Evolutionary conservation across 164 flowering plant species (phyloP).

Genomic region (Chloranthus sessilifolius): DNA sequence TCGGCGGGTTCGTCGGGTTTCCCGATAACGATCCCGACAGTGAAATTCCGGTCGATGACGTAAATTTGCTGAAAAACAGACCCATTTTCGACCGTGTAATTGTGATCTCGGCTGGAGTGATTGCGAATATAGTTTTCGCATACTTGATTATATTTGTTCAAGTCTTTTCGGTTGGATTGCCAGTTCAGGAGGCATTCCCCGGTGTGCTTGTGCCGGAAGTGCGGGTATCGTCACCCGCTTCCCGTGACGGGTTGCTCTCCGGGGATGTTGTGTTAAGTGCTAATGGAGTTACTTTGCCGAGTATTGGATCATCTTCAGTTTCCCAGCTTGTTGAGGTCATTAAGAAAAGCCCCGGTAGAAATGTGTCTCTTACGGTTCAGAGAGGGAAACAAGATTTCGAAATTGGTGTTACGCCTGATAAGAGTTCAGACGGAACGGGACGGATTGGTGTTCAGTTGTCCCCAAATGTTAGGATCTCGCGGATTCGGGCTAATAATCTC

Average conservation of each 20-base stretch:
- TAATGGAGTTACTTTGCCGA: conserved; percentile 53
- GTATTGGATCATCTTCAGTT: conserved; percentile 47
- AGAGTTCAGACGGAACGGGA: conserved; percentile 76
- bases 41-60: conserved; percentile 83
- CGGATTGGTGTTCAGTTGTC: conserved; percentile 87
- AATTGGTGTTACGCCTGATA: conserved; percentile 69
- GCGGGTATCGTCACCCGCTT: conserved; percentile 71
- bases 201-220: conserved; percentile 95
- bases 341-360: conserved; percentile 57
- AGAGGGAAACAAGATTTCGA: conserved; percentile 51
- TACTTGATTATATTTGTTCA: conserved; percentile 70
- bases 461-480: conserved; percentile 63
- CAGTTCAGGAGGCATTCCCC: conserved; percentile 84
- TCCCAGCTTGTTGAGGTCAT: conserved; percentile 69
- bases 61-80: conserved; percentile 79
- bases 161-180: conserved; percentile 79
- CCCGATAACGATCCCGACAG: conserved; percentile 99
- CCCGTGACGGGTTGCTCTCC: conserved; percentile 73
- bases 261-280: conserved; percentile 82
- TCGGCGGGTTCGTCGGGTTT: conserved; percentile 96
- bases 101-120: conserved; percentile 91
- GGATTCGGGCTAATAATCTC: conserved; percentile 43
- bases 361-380: conserved; percentile 58
- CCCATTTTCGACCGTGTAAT: conserved; percentile 76
- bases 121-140: conserved; percentile 86